Evolutionary conservation across 2,329 filamentous ascomycete genomes (phyloP).

Genomic region (Diaporthe citriasiana): DNA sequence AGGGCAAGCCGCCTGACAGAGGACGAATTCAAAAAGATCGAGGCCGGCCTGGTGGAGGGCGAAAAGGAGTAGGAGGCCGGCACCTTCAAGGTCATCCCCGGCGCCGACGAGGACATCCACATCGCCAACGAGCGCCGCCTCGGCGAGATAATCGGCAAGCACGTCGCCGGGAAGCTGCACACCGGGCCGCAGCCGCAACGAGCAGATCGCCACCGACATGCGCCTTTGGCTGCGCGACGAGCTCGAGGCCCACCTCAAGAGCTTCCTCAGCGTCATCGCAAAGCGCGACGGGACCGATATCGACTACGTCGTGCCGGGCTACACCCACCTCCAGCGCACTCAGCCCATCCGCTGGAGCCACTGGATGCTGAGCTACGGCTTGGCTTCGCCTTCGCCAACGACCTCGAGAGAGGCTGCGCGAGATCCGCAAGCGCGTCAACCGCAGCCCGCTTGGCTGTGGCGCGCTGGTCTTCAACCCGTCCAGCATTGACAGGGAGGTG

Average conservation of each 20-base stretch:
- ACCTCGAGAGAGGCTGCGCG: conserved; percentile 84
- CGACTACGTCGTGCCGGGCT: conserved; percentile 86
- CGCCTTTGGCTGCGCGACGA: conserved; percentile 87
- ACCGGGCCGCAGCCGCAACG: conserved; percentile 90
- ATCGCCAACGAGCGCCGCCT: conserved; percentile 80
- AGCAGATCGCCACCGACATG: conserved; percentile 93
- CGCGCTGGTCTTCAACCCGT: conserved; percentile 85
- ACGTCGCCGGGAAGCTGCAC: conserved; percentile 89
- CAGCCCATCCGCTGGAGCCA: conserved; percentile 86
- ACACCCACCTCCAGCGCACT: conserved; percentile 88
- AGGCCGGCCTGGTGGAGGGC: conserved; percentile 75
- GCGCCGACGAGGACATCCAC: conserved; percentile 73
- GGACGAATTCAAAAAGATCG: conserved; percentile 81
- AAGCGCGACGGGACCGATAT: conserved; percentile 81
- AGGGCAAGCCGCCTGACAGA: conserved; percentile 80
- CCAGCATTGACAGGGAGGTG: conserved; percentile 82
- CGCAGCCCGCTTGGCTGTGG: conserved; percentile 78
- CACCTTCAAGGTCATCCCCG: conserved; percentile 65
- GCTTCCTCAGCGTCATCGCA: conserved; percentile 78
- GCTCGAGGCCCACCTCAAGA: conserved; percentile 77
- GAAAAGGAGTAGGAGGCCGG: conserved; percentile 66
- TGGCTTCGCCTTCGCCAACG: conserved; percentile 78
- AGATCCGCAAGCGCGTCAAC: conserved; percentile 83
- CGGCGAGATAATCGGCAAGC: conserved; percentile 88
- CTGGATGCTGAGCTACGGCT: conserved; percentile 83